Percentiles rank a stretch among this genome's conserved stretches.
Evolutionary conservation across 2,329 filamentous ascomycete species (phyloP).

Genomic region (Lizonia empirigonia): DNA sequence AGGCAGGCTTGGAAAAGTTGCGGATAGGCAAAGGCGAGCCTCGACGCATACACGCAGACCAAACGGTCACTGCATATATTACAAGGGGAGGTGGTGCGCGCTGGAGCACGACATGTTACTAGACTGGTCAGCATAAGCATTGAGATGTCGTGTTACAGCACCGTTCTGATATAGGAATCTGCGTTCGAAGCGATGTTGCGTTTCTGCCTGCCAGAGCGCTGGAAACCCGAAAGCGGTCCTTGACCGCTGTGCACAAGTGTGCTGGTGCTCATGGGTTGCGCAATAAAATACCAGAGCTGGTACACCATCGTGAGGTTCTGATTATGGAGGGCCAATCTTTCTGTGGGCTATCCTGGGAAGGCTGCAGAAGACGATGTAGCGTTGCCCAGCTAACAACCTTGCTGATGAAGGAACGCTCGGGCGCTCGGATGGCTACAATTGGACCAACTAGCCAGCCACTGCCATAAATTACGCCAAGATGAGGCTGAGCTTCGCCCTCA

Average conservation of each 20-base stretch:
- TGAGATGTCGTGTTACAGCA: conserved; percentile 31
- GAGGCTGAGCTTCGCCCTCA: conserved; percentile 20
- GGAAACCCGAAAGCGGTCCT: conserved; percentile 2
- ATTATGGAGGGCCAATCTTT: background rate
- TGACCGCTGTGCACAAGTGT: conserved; percentile 11
- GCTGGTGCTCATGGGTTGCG: conserved; percentile 3
- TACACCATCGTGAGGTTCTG: background rate
- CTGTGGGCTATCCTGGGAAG: background rate
- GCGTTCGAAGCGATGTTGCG: background rate
- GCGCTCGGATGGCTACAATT: background rate
- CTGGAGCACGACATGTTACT: conserved; percentile 27
- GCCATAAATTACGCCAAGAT: conserved; percentile 13
- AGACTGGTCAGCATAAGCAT: conserved; percentile 32
- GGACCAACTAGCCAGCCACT: background rate
- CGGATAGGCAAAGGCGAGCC: conserved; percentile 22
- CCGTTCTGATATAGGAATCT: conserved; percentile 1
- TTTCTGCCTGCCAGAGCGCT: conserved; percentile 24
- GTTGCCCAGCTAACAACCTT: conserved; percentile 2
- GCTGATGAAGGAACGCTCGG: conserved; percentile 8
- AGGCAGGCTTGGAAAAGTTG: conserved; percentile 29
- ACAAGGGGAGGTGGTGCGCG: conserved; percentile 21
- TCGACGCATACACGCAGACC: conserved; percentile 31
- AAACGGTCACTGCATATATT: conserved; percentile 37
- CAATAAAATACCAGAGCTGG: background rate
- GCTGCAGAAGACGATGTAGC: background rate